phyloP scores from a whole-genome alignment of 2,329 filamentous ascomycete species.

The Penicillium sp. region DNA sequence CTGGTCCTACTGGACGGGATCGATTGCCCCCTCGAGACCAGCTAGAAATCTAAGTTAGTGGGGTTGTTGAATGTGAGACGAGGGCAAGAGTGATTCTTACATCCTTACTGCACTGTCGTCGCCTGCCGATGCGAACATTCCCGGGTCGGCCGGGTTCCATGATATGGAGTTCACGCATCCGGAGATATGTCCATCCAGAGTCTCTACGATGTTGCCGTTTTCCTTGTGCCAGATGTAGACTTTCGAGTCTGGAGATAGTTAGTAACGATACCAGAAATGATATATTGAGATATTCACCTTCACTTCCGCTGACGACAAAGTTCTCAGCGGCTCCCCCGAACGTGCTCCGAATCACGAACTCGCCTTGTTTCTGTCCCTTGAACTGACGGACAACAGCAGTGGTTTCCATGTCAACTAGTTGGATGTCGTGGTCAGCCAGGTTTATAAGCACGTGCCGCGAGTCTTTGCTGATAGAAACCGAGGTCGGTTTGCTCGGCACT shows the following conservation, averaged over 20 bases:
- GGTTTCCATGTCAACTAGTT: constrained; percentile 73
- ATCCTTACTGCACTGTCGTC: constrained; percentile 84
- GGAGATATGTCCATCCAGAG: constrained; percentile 68
- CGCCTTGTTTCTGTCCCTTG: constrained; percentile 69
- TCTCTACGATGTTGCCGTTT: constrained; percentile 71
- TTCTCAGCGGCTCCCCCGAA: constrained; percentile 91
- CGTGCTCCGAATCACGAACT: constrained; percentile 74
- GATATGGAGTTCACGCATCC: constrained; percentile 81
- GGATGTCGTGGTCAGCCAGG: constrained; percentile 71
- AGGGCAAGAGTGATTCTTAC: constrained; percentile 53
- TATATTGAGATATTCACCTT: constrained; percentile 57
- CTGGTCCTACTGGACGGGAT: constrained; percentile 22
- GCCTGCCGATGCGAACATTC: constrained; percentile 85
- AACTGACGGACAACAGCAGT: constrained; percentile 71
- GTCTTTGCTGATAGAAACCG: constrained; percentile 75
- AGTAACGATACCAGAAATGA: constrained; percentile 10
- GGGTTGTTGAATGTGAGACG: not conserved
- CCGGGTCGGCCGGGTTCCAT: constrained; percentile 82
- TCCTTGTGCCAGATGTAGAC: constrained; percentile 91
- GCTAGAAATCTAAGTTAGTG: constrained; percentile 20
- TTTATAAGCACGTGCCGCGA: constrained; percentile 81
- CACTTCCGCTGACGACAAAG: constrained; percentile 87
- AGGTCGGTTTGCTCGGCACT: constrained; percentile 68
- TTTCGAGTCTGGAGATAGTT: constrained; percentile 53
- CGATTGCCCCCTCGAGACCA: constrained; percentile 37